Evolutionary conservation across 1,284 basidiomycete genomes (phyloP), one percentile per base, ranked within the genome.

Genomic region (Cryptococcus hybrid): DNA sequence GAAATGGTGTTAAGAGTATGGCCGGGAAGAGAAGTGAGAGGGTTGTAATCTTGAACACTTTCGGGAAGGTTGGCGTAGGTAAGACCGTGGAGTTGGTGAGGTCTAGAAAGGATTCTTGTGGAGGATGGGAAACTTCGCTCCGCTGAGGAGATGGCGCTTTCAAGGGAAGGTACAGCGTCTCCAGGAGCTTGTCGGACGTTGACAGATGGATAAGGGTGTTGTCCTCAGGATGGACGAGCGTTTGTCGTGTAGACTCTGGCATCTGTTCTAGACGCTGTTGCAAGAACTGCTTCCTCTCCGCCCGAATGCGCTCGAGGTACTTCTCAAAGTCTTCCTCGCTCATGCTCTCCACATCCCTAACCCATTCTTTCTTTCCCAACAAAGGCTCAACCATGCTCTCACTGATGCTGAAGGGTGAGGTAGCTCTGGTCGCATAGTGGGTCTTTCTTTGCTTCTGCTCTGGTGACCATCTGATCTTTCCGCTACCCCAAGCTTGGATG

Each of bases 261-360:
- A 71, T 18, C 47, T 55, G 18, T n/a, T 62, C 52, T 9, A 68
- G 49, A 44, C 62, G 56, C 36, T 57, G 39, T 15, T 39, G 30
- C 30, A 61, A 45, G 35, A 65, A 68, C 51, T 61, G 52, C 36
- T 52, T 35, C 15, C 74, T 60, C 34, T 65, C 59, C 18, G 51
- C 15, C 11, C 73, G 58, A 3, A 78, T 52, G 42, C 58, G 48
- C 3, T 66, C 61, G 46, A 78, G 59, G 59, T 76, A 78, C 8
- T 43, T 35, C 37, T 70, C 62, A 58, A 78, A 78, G 52, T 73
- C 65, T 40, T 58, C 40, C 40, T 67, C 62, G 15, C 61, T 67
- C 76, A 78, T 75, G 2, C 56, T 57, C 52, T 78, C 71, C 43
- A 78, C 65, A 60, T 78, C 73, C 3, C 68, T 66, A 38, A 77